Evolutionary conservation across 495 filamentous ascomycete genomes (phyloP).

Genomic region (Oleoguttula mirabilis): DNA sequence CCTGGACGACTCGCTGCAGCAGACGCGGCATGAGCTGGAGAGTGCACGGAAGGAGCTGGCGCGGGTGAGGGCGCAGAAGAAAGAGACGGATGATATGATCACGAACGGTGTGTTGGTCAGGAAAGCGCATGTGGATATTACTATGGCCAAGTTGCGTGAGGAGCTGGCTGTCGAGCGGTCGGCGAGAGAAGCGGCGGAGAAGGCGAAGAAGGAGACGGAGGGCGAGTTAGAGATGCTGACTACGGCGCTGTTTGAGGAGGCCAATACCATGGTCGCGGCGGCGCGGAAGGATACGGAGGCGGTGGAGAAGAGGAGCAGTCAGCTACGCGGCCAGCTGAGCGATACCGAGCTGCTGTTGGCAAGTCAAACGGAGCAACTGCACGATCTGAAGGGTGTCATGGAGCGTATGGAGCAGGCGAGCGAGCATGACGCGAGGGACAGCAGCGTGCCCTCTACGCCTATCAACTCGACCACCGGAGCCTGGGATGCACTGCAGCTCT

Average conservation of each 20-base stretch:
- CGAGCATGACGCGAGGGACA: constrained; percentile 50
- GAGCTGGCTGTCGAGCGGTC: constrained; percentile 52
- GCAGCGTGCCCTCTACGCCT: constrained; percentile 58
- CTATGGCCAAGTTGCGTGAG: constrained; percentile 55
- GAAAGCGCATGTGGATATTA: constrained; percentile 53
- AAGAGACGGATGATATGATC: constrained; percentile 61
- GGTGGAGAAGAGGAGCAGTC: constrained; percentile 60
- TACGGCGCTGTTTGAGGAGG: constrained; percentile 84
- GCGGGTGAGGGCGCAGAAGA: constrained; percentile 53
- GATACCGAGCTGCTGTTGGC: constrained; percentile 78
- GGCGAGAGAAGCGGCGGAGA: constrained; percentile 48
- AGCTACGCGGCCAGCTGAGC: constrained; percentile 61
- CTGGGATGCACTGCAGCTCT: constrained; percentile 8
- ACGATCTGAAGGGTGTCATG: constrained; percentile 83
- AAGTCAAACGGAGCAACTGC: constrained; percentile 85
- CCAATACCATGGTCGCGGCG: constrained; percentile 91
- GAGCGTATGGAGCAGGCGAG: constrained; percentile 56
- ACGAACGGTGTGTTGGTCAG: constrained; percentile 58
- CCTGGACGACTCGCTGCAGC: constrained; percentile 76
- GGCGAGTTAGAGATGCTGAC: constrained; percentile 81
- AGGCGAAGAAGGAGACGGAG: constrained; percentile 62
- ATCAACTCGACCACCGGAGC: constrained; percentile 38
- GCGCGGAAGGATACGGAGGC: constrained; percentile 58
- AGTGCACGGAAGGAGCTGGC: constrained; percentile 53
- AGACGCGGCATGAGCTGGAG: constrained; percentile 73